A percentile compares a stretch with the other conserved stretches of the same genome.
Conservation (phyloP, 139 green algal genomes). For the Eudorina sp. region DNA sequence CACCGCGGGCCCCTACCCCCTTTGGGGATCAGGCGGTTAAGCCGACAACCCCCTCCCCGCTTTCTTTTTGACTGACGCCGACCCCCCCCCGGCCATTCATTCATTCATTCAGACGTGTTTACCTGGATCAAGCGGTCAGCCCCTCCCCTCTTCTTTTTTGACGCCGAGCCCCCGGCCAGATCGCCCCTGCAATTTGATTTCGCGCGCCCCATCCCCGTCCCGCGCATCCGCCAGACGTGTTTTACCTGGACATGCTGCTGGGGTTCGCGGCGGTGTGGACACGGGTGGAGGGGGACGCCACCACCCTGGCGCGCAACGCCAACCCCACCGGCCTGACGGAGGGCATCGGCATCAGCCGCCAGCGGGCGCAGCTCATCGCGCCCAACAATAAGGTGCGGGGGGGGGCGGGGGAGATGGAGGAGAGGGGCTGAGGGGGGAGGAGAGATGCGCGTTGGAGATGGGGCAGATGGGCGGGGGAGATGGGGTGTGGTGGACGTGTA, state of each 20-base stretch:
- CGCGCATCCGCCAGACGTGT: neutral
- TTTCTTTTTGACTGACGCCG: no score
- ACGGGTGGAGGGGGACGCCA: neutral
- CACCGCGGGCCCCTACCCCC: no score
- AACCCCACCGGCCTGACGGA: neutral
- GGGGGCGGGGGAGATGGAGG: neutral
- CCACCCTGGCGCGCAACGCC: neutral
- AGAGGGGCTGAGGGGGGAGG: neutral
- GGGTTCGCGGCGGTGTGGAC: constrained; percentile 17
- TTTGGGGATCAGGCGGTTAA: no score
- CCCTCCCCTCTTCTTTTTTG: no score
- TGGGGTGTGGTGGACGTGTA: neutral
- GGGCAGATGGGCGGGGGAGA: neutral
- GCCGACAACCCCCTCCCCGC: no score
- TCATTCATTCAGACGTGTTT: no score
- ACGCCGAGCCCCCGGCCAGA: no score
- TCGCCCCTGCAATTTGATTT: neutral
- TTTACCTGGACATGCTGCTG: constrained; percentile 12
- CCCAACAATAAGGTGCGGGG: neutral
- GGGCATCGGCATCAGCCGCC: neutral
- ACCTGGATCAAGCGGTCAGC: no score
- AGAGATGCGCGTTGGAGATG: neutral
- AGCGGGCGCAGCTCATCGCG: neutral
- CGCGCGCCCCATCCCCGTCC: neutral
- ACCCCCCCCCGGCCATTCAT: neutral